Percentiles rank a stretch among this genome's conserved stretches.
These are phyloP conservation scores for Kewa caespitosa DNA, from an alignment of 179 eudicot species.

Conservation along the genomic window DNA sequence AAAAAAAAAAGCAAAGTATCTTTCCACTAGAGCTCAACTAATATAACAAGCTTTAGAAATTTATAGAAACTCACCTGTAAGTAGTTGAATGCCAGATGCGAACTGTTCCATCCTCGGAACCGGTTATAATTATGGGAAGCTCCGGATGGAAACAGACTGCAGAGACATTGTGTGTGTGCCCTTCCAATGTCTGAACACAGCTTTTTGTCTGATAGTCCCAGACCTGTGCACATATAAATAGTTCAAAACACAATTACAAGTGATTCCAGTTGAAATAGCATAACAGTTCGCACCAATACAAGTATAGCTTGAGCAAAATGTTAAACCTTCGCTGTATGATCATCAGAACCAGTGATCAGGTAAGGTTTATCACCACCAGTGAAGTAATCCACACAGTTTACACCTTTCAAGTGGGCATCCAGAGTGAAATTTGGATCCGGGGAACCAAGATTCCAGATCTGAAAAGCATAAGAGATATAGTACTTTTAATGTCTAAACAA, in stretches of 20 bases:
- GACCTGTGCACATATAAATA: conserved; percentile 43
- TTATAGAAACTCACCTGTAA: conserved; percentile 47
- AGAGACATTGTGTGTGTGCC: conserved; percentile 88
- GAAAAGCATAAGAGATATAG: conserved; percentile 4
- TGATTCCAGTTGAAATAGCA: neutral
- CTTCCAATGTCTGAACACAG: conserved; percentile 93
- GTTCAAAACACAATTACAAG: neutral
- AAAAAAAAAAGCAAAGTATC: too few relatives aligned
- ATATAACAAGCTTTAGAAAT: neutral
- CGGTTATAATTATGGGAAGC: conserved; percentile 84
- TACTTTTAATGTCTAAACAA: neutral
- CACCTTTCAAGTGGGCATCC: conserved; percentile 93
- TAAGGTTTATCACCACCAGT: conserved; percentile 92
- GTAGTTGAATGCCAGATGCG: conserved; percentile 94
- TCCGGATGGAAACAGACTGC: conserved; percentile 94
- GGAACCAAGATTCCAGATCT: conserved; percentile 96
- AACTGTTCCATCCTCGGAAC: conserved; percentile 94
- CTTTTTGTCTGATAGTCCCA: conserved; percentile 94
- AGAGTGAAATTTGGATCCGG: conserved; percentile 87
- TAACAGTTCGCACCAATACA: neutral
- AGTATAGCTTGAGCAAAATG: conserved; percentile 6
- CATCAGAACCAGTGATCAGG: conserved; percentile 88
- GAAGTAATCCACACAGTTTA: conserved; percentile 89
- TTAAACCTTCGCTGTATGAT: conserved; percentile 85
- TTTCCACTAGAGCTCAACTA: neutral